Percentiles rank a stretch among this genome's conserved stretches.
These are phyloP conservation scores for Pouteria glomerata DNA, from an alignment of 148 eudicot species.

Conservation along the genomic window DNA sequence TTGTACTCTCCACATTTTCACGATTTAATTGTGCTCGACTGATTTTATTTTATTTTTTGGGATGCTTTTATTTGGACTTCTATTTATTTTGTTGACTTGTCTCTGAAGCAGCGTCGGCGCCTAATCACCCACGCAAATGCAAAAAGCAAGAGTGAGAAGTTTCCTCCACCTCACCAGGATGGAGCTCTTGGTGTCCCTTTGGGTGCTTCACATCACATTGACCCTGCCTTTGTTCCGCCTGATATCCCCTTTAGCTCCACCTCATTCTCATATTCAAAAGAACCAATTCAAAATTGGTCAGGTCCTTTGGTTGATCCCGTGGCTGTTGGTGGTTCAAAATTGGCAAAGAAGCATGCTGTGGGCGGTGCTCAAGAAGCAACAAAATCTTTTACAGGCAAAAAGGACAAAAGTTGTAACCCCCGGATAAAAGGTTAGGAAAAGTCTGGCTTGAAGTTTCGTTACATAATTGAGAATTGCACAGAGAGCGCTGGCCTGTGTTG, in stretches of 20 bases:
- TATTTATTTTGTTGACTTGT: neutral
- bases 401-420: constrained; percentile 26
- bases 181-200: constrained; percentile 87
- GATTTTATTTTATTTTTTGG: too few relatives aligned
- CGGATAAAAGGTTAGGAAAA: constrained; percentile 23
- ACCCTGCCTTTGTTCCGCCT: constrained; percentile 65
- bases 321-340: constrained; percentile 49
- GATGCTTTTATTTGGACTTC: neutral
- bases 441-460: neutral
- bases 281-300: constrained; percentile 71
- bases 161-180: constrained; percentile 98
- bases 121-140: constrained; percentile 85
- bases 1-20: neutral
- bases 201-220: constrained; percentile 87
- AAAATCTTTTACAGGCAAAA: constrained; percentile 16
- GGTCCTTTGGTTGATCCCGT: constrained; percentile 83
- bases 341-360: constrained; percentile 45
- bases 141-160: constrained; percentile 97
- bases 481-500: neutral
- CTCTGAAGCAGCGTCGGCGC: constrained; percentile 71
- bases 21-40: too few relatives aligned
- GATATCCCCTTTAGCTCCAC: constrained; percentile 79
- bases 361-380: constrained; percentile 25
- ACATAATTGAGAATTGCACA: constrained; percentile 1
- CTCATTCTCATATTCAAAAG: constrained; percentile 64